Percentiles rank a stretch among this genome's conserved stretches.
Evolutionary conservation across 331 rosid genomes (phyloP).

Genomic region (Spiraea crenata): DNA sequence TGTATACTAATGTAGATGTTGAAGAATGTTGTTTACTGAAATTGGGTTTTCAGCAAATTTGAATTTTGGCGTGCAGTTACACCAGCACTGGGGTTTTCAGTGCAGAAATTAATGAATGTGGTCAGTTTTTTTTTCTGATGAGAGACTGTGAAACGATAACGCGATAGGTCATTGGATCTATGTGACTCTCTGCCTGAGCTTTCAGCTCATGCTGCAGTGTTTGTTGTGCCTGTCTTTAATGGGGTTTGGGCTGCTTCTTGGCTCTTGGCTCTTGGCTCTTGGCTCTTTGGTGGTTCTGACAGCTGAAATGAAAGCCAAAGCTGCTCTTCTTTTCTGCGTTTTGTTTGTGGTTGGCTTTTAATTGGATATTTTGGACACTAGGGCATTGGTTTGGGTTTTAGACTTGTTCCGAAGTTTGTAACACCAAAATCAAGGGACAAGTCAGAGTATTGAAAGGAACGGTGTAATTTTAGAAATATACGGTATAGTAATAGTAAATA

Average conservation of each 20-base stretch:
- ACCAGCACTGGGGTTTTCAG: background rate
- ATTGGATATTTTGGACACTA: background rate
- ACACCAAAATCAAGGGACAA: too few relatives aligned
- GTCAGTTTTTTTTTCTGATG: background rate
- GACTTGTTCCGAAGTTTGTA: slow-evolving; percentile 38
- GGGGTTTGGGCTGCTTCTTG: background rate
- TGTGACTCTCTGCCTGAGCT: background rate
- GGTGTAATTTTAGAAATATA: too few relatives aligned
- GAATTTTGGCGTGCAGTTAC: too few relatives aligned
- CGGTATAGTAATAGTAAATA: too few relatives aligned
- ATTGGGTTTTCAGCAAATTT: too few relatives aligned
- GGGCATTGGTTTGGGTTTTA: background rate
- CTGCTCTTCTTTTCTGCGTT: background rate
- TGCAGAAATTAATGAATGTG: background rate
- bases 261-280: background rate
- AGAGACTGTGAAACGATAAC: background rate
- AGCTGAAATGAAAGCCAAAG: slow-evolving; percentile 13
- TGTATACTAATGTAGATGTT: too few relatives aligned
- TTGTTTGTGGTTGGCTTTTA: slow-evolving; percentile 19
- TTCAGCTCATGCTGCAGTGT: background rate
- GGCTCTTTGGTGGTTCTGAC: background rate
- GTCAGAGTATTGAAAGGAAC: too few relatives aligned
- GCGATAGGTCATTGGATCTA: background rate
- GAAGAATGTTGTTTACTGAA: too few relatives aligned
- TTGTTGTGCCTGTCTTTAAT: slow-evolving; percentile 2